A percentile compares a stretch with the other conserved stretches of the same genome.
Conservation (phyloP, 176 grass and related monocot genomes). For the Carex scoparia region DNA sequence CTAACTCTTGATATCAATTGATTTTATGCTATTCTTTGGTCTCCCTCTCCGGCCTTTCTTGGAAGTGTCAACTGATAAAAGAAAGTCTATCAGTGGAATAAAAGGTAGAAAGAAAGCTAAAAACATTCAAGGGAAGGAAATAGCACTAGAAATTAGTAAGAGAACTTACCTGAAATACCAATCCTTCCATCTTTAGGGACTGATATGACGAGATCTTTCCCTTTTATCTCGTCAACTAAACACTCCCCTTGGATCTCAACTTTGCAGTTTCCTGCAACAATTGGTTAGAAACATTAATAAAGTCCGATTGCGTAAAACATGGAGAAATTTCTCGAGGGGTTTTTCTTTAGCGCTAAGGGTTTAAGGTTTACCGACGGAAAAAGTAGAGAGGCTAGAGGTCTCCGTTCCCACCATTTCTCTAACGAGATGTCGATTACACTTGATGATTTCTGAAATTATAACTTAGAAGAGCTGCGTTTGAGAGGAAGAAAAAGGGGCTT, state of each 20-base stretch:
- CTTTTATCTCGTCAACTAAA: conserved; percentile 29
- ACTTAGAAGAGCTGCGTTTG: background rate
- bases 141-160: background rate
- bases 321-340: background rate
- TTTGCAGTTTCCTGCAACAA: conserved; percentile 57
- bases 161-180: conserved; percentile 36
- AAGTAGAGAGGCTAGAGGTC: conserved; percentile 16
- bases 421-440: background rate
- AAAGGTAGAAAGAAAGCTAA: background rate
- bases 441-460: background rate
- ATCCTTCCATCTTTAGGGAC: conserved; percentile 45
- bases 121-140: background rate
- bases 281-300: background rate
- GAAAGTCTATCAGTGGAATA: background rate
- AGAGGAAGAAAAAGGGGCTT: background rate
- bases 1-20: conserved; percentile 22
- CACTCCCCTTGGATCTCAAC: conserved; percentile 53
- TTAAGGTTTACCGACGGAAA: conserved; percentile 48
- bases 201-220: conserved; percentile 41
- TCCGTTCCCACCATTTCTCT: background rate
- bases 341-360: background rate
- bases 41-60: conserved; percentile 7
- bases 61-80: conserved; percentile 36
- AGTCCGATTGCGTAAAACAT: background rate
- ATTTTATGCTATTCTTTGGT: background rate